Evolutionary conservation across 1,139 yeast genomes (phyloP).

Genomic region (Pneumocystis oryctolagi): DNA sequence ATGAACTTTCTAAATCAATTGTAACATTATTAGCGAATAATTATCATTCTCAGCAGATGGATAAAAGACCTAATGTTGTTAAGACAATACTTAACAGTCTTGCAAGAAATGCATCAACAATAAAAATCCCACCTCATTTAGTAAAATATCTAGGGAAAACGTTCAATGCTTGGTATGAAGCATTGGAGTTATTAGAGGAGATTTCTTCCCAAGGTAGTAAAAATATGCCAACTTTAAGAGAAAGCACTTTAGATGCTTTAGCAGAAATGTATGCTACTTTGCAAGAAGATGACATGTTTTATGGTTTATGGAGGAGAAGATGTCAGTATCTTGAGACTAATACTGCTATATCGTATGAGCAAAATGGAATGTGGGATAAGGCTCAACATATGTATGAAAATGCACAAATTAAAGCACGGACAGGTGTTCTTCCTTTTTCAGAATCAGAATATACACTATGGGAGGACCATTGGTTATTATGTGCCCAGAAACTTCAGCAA

Average conservation of each 20-base stretch:
- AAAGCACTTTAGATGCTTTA: conserved; percentile 78
- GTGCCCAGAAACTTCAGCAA: conserved; percentile 93
- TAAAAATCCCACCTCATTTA: conserved; percentile 83
- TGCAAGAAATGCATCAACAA: conserved; percentile 45
- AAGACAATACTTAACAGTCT: conserved; percentile 73
- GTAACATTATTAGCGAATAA: conserved; percentile 75
- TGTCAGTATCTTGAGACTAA: conserved; percentile 89
- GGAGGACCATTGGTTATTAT: conserved; percentile 97
- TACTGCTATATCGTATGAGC: conserved; percentile 85
- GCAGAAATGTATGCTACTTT: conserved; percentile 76
- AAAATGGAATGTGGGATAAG: conserved; percentile 85
- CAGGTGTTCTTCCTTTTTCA: conserved; percentile 89
- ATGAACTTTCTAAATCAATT: conserved; percentile 67
- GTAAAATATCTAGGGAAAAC: conserved; percentile 78
- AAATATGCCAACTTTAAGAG: conserved; percentile 62
- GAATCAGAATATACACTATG: conserved; percentile 90
- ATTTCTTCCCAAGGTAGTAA: conserved; percentile 17
- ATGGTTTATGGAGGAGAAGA: conserved; percentile 92
- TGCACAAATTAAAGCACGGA: conserved; percentile 94
- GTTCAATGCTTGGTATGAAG: conserved; percentile 84
- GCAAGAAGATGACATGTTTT: conserved; percentile 92
- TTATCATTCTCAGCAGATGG: conserved; percentile 78
- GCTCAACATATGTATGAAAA: conserved; percentile 89
- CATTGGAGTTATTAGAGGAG: conserved; percentile 65
- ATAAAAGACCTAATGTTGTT: conserved; percentile 73